Conservation (phyloP, 2,329 filamentous ascomycete genomes). For the Xylariomycetidae sp. region DNA sequence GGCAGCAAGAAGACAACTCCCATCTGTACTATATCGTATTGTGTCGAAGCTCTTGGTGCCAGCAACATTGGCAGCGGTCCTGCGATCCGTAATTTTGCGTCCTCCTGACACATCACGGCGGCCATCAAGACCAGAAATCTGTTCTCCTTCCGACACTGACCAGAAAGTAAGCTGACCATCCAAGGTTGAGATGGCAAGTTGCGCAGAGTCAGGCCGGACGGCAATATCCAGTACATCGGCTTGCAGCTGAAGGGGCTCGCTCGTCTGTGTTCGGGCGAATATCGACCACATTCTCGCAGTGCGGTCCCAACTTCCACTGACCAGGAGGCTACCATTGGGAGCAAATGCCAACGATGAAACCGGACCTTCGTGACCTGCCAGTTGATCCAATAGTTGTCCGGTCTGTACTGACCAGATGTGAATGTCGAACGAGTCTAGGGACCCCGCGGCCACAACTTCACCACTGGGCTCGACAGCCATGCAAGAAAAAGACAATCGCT, state of each 20-base stretch:
- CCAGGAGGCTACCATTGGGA: constrained; percentile 73
- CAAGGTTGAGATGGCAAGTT: constrained; percentile 85
- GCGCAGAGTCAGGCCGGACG: constrained; percentile 82
- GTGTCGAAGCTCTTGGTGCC: constrained; percentile 87
- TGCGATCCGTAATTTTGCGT: constrained; percentile 77
- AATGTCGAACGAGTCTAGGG: constrained; percentile 91
- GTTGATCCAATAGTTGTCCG: constrained; percentile 83
- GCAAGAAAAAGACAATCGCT: constrained; percentile 84
- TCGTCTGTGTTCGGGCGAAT: constrained; percentile 88
- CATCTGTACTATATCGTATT: constrained; percentile 87
- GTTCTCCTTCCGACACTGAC: constrained; percentile 81
- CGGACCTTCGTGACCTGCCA: constrained; percentile 90
- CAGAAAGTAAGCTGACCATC: constrained; percentile 95
- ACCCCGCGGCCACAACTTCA: constrained; percentile 92
- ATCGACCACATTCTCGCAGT: constrained; percentile 96
- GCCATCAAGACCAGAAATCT: constrained; percentile 80
- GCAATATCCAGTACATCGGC: constrained; percentile 84
- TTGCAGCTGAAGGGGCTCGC: constrained; percentile 86
- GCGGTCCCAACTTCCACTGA: constrained; percentile 94
- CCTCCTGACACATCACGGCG: constrained; percentile 90
- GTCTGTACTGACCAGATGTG: constrained; percentile 99
- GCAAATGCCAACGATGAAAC: constrained; percentile 85
- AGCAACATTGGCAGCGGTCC: constrained; percentile 83
- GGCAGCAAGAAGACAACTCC: constrained; percentile 80
- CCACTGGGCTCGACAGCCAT: constrained; percentile 96